Evolutionary conservation across 305 asterid species (phyloP), one percentile per base, ranked within the genome.

Genomic region (Plantago rigida): DNA sequence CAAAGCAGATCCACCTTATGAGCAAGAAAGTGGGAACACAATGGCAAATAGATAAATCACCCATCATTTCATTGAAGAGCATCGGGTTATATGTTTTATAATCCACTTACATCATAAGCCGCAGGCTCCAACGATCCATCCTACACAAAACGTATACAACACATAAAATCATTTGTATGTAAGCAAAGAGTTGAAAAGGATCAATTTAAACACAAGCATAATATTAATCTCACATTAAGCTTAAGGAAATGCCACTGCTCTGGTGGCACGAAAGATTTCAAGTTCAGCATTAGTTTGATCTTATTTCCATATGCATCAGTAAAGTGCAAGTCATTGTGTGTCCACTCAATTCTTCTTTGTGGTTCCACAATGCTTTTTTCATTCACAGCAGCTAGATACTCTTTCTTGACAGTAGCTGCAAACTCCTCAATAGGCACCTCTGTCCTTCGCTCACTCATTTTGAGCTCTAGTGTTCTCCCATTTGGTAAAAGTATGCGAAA

Each of bases 71-170:
- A 17, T 61, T 50, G 44, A 59, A 73, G 1, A 36, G 0, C 42
- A 41, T 41, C 46, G 0, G 7, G 46, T 41, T 41, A 0, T 9
- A 55, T 45, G 65, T 39, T 63, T 36, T 56, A 15, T n/a, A 3
- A 48, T 42, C 36, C 67, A 56, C 70, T 70, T 62, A 84, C 96
- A 91, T 87, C 87, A 60, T 75, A 87, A n/a, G 65, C 62, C 3
- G 63, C 86, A 5, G 76, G 70, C 52, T 74, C 85, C n/a, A 62
- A 51, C 56, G 82, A 85, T n/a, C 96, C 96, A 68, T 85, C 96
- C 96, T 87, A 59, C 29, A 67, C 73, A 68, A 47, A 56, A 41
- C 52, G 54, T 71, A 63, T 24, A 29, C 54, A 47, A 47, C 55
- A 45, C 62, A 41, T 17, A 17, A 51, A 59, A 29, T 19, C 42